Evolutionary conservation across 2,329 filamentous ascomycete genomes (phyloP).

Genomic region (Helotiales sp.): DNA sequence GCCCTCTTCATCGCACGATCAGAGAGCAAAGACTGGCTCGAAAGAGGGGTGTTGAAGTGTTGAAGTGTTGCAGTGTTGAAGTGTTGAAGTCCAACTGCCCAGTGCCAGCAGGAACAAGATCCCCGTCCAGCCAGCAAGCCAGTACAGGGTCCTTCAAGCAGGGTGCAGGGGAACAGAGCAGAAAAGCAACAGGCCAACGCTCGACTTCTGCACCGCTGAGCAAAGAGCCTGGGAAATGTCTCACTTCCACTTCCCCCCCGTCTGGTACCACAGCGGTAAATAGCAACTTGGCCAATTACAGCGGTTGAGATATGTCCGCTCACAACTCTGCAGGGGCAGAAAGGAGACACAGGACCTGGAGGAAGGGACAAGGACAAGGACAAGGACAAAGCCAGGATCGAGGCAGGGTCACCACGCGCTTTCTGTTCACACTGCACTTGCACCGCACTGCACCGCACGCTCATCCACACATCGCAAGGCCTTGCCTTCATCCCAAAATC

Average conservation of each 20-base stretch:
- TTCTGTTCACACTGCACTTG: background rate
- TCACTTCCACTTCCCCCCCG: constrained; percentile 7
- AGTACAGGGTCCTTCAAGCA: background rate
- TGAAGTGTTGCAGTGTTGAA: background rate
- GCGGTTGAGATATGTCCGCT: background rate
- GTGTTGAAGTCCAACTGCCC: background rate
- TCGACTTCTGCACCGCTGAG: background rate
- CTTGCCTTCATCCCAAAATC: constrained; percentile 7
- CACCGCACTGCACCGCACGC: background rate
- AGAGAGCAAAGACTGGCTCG: background rate
- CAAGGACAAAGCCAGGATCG: background rate
- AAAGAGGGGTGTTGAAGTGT: background rate
- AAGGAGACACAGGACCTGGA: constrained; percentile 1
- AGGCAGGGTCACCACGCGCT: background rate
- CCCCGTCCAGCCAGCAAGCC: background rate
- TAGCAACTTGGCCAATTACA: constrained; percentile 3
- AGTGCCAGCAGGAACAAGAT: background rate
- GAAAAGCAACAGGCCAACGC: background rate
- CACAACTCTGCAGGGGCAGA: constrained; percentile 1
- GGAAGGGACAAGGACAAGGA: background rate
- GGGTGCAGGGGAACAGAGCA: background rate
- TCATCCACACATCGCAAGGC: background rate
- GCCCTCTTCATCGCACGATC: background rate
- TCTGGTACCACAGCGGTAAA: background rate
- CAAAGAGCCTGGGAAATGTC: constrained; percentile 7